Base-by-base conservation (phyloP, 345 rosid genomes). In the Euphorbia pulcherrima region DNA sequence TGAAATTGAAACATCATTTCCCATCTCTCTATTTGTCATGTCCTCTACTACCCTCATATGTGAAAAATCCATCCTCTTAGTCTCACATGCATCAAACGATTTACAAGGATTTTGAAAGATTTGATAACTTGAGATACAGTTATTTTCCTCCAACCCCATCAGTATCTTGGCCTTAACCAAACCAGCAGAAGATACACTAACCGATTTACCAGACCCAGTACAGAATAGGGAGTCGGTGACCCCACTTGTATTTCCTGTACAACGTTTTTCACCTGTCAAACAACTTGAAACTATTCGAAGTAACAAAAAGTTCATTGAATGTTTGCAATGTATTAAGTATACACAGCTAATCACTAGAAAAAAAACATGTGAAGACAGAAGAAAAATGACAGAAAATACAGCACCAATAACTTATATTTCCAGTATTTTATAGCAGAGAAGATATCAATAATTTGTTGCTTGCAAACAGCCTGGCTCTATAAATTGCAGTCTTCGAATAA, bases 171-270 rank as follows among this genome's bases (percentile, higher is more conserved):
- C 97, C 84, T 83, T 88, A 29, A 77, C 69, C 62, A 90, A 62
- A 65, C 94, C 88, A 46, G 86, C 79, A 68, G 92, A 82, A 72
- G 98, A 87, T 74, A 83, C 67, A 68, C 69, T 74, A 39, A 90
- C 89, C 67, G 61, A 74, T 74, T 87, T 90, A 59, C 96, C 92
- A 23, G 96, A 89, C 39, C 84, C 97, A 53, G 96, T 87, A 70
- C 82, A 87, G 77, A 93, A 90, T 68, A 87, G 73, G 57, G 89
- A 74, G 62, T 72, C 79, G 65, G 85, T 72, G 39, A 59, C 72
- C 58, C 77, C 68, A 13, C 52, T 12, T 21, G 52, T 80, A 67
- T 37, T 75, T 44, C 69, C 83, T 23, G 61, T 35, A 0, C 52
- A 72, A 30, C 59, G 65, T 33, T 35, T 76, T 67, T 69, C 79